Evolutionary conservation across 2,329 filamentous ascomycete genomes (phyloP), one percentile per base, ranked within the genome.

Genomic region (Thielaviopsis populi): DNA sequence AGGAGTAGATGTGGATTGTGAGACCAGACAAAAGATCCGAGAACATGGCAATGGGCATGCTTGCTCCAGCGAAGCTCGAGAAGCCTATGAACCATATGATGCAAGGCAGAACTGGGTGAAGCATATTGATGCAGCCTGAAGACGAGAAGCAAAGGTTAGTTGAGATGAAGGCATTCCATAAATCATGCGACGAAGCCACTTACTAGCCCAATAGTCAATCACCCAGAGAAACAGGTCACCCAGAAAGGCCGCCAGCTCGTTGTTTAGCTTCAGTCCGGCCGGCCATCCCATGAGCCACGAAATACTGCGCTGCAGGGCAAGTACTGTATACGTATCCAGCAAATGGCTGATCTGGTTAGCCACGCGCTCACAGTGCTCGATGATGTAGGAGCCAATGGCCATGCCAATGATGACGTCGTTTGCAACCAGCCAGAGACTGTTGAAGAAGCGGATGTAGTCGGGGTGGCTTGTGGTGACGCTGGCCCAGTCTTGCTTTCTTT

Each of bases 331-430:
- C 8, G 81, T 81, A 62, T 81, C 84, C 58, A 97, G 79, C 27
- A 95, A 77, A 54, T 79, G 78, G 69, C 89, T 89, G 68, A 97
- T 88, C 70, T 88, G 84, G 62, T 83, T 80, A 1, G 91, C 91
- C 1, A 96, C 90, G 79, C 87, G 89, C 63, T 84, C 81, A 1
- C 90, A 86, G 70, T 99, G 96, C 72, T 99, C 94, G 67, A 97
- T 92, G 67, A 99, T 95, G 73, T 96, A 99, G 0, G 91, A 95
- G 0, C 94, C 95, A 7, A 99, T 76, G 1, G 94, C 94, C 68
- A 99, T 96, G 30, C 94, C 95, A 66, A 99, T 97, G 68, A 99
- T 99, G 58, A 99, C 88, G 75, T 99, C 94, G 75, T 99, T 99
- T 37, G 91, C 91, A 24, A 99, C 94, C 8, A 99, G 87, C 94